Evolutionary conservation across 495 filamentous ascomycete genomes (phyloP).

Genomic region (Hypoxylon intermedium): DNA sequence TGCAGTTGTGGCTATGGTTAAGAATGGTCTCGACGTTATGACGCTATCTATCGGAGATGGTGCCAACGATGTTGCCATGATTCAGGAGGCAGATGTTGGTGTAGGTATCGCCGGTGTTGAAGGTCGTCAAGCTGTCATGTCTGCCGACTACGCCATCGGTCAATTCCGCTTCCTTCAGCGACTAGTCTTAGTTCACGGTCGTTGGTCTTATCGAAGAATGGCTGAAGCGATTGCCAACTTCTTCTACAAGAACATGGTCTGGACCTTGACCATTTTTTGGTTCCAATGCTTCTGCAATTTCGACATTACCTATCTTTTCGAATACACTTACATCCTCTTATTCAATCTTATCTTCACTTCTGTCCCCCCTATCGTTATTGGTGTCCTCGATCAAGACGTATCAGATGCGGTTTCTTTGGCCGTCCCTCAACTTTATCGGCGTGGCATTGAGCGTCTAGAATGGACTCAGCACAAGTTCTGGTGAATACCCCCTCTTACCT

Average conservation of each 20-base stretch:
- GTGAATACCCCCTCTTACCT: slow-evolving; percentile 56
- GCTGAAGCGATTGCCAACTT: slow-evolving; percentile 97
- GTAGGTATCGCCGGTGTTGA: slow-evolving; percentile 98
- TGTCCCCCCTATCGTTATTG: slow-evolving; percentile 92
- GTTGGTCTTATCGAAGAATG: slow-evolving; percentile 94
- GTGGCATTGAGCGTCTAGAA: slow-evolving; percentile 95
- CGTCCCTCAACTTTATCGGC: slow-evolving; percentile 92
- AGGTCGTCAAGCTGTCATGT: slow-evolving; percentile 97
- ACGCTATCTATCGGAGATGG: slow-evolving; percentile 96
- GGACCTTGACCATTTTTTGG: slow-evolving; percentile 98
- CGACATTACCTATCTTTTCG: slow-evolving; percentile 94
- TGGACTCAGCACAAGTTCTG: slow-evolving; percentile 98
- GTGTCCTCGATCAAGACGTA: slow-evolving; percentile 97
- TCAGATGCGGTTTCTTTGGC: slow-evolving; percentile 90
- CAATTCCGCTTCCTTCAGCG: slow-evolving; percentile 95
- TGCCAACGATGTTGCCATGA: slow-evolving; percentile 99
- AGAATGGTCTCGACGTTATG: slow-evolving; percentile 93
- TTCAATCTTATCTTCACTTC: slow-evolving; percentile 99
- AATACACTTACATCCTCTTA: slow-evolving; percentile 95
- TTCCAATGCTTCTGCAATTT: slow-evolving; percentile 95
- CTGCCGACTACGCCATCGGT: slow-evolving; percentile 96
- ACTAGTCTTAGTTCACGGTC: slow-evolving; percentile 91
- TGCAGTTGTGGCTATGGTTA: slow-evolving; percentile 95
- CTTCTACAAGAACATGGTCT: slow-evolving; percentile 99
- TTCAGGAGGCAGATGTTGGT: slow-evolving; percentile 97